Evolutionary conservation across 495 filamentous ascomycete species (phyloP).

Genomic region (Lophium mytilinum): DNA sequence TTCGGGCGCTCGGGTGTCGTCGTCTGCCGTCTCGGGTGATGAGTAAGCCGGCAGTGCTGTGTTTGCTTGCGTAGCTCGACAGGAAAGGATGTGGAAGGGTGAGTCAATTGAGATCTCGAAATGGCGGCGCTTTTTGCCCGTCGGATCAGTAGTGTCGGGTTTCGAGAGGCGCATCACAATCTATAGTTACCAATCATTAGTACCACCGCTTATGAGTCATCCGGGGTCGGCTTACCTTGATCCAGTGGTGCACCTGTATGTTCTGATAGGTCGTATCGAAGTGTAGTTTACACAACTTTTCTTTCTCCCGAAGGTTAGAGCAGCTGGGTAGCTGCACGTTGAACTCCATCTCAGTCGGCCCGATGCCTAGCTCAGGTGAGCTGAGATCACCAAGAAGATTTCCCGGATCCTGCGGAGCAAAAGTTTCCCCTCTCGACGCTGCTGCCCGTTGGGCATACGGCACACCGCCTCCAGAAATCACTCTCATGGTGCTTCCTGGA

Average conservation of each 20-base stretch:
- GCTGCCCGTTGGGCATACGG: conserved; percentile 53
- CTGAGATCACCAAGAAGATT: conserved; percentile 78
- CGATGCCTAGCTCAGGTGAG: conserved; percentile 53
- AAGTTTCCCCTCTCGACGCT: conserved; percentile 51
- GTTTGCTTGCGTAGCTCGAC: conserved; percentile 86
- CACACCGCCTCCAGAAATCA: conserved; percentile 75
- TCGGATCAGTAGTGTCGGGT: conserved; percentile 68
- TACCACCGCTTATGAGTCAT: neutral
- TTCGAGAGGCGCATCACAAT: conserved; percentile 95
- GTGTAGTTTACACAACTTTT: conserved; percentile 65
- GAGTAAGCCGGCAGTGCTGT: conserved; percentile 81
- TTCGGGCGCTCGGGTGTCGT: conserved; percentile 44
- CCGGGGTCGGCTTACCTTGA: conserved; percentile 61
- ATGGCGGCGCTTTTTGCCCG: conserved; percentile 62
- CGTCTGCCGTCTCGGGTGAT: conserved; percentile 45
- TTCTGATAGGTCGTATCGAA: conserved; percentile 95
- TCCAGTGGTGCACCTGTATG: conserved; percentile 97
- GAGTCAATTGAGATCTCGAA: conserved; percentile 99
- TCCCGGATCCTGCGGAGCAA: conserved; percentile 42
- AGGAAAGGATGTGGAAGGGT: conserved; percentile 91
- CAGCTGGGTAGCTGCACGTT: conserved; percentile 92
- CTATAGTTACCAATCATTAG: conserved; percentile 38
- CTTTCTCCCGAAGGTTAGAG: conserved; percentile 70
- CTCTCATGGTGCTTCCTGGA: conserved; percentile 66
- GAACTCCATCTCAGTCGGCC: conserved; percentile 95